These are phyloP conservation scores for Hanseniaspora sp. DNA, from an alignment of 1,139 yeast species.

Conservation along the genomic window DNA sequence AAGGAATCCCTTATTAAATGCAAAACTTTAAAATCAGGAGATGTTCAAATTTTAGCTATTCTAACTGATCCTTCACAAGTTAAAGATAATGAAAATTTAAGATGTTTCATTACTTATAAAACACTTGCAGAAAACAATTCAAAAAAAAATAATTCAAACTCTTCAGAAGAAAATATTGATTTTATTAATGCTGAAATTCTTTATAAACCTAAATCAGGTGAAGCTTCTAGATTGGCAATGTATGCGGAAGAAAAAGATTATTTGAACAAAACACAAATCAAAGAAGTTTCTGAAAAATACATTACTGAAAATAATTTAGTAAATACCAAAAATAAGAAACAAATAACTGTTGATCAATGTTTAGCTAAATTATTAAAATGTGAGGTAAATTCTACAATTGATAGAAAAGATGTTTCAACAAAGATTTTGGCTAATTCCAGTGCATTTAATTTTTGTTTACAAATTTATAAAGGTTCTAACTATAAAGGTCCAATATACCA, in stretches of 20 bases:
- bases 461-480: slow-evolving; percentile 42
- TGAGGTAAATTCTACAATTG: slow-evolving; percentile 22
- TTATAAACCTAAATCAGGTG: slow-evolving; percentile 14
- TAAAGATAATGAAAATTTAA: slow-evolving; percentile 41
- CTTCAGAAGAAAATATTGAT: background rate
- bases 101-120: slow-evolving; percentile 47
- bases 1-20: slow-evolving; percentile 64
- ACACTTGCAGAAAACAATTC: slow-evolving; percentile 19
- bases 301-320: slow-evolving; percentile 44
- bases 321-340: slow-evolving; percentile 38
- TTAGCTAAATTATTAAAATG: slow-evolving; percentile 19
- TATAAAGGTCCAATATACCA: slow-evolving; percentile 22
- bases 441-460: slow-evolving; percentile 36
- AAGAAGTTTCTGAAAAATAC: slow-evolving; percentile 43
- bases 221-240: slow-evolving; percentile 9
- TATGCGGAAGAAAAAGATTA: slow-evolving; percentile 24
- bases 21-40: slow-evolving; percentile 53
- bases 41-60: slow-evolving; percentile 24
- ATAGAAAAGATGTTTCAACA: slow-evolving; percentile 44
- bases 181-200: slow-evolving; percentile 4
- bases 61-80: slow-evolving; percentile 43
- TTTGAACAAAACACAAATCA: slow-evolving; percentile 48
- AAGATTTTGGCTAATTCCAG: slow-evolving; percentile 40
- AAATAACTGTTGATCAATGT: slow-evolving; percentile 45
- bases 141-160: slow-evolving; percentile 6